Base-by-base conservation (phyloP, 2,329 filamentous ascomycete genomes). In the Purpureocillium takamizusanense region DNA sequence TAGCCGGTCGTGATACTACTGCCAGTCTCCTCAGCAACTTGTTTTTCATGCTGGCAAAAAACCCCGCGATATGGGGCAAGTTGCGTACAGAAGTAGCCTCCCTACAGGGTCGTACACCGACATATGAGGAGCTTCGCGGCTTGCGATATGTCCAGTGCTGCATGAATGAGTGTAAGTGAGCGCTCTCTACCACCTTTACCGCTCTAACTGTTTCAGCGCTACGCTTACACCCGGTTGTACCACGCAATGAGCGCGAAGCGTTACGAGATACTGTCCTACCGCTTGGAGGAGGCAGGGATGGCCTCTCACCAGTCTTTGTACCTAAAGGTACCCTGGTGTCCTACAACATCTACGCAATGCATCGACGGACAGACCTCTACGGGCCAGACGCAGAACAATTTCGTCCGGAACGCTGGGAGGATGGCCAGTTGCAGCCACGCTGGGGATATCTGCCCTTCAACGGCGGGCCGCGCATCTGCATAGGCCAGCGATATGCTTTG, bases 401-500 rank as follows among this genome's bases (percentile, higher is more conserved):
- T 44, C 54, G 52, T 8, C 66, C 66, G 0, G 64, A 67, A 39
- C 45, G 66, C 15, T 69, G 65, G 66, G 44, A 50, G 32, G 42
- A 38, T 8, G 46, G 55, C 9, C 51, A 56, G n/a, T 53, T 57
- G 10, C 51, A 54, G 15, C 56, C 58, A 8, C 50, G 59, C 4
- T 69, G 63, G 65, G 59, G 60, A 16, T 70, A 62, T 42, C 44
- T 69, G 5, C 66, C 66, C 2, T 70, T 70, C 46, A 69, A 68
- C 42, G 66, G 64, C 4, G 66, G 65, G 0, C 66, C 66, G 3
- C 50, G 66, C 15, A 66, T 67, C 21, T 70, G 66, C 43, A 42
- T 53, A 11, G 55, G 46, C 31, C 49, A 51, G 38, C 38, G 46
- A 35, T 53, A 43, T 14, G 50, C 46, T 4, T 39, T 55, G 17